Conservation (phyloP, 2,329 filamentous ascomycete genomes). For the Coniochaeta sp. region DNA sequence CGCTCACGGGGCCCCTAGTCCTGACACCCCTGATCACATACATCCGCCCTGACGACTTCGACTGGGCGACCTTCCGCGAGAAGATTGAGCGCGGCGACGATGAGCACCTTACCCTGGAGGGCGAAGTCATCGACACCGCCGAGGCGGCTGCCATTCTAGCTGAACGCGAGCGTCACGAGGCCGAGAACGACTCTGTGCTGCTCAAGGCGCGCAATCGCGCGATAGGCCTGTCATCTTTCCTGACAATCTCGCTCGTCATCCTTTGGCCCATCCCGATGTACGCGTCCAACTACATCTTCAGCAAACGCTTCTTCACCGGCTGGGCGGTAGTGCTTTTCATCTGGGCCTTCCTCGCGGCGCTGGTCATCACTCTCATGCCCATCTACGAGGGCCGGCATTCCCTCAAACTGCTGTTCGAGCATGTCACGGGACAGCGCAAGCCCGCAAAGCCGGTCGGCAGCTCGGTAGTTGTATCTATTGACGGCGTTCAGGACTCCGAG, state of each 20-base stretch:
- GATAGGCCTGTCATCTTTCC: not conserved
- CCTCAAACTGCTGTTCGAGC: too few species aligned
- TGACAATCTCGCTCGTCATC: slow-evolving; percentile 63
- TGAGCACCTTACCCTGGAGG: slow-evolving; percentile 59
- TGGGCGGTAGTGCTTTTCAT: slow-evolving; percentile 73
- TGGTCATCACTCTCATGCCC: slow-evolving; percentile 74
- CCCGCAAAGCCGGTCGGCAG: too few species aligned
- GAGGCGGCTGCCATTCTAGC: slow-evolving; percentile 15
- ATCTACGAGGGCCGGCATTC: slow-evolving; percentile 62
- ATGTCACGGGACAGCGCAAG: too few species aligned
- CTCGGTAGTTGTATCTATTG: too few species aligned
- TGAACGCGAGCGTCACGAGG: slow-evolving; percentile 9
- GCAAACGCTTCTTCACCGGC: slow-evolving; percentile 73
- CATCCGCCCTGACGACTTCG: slow-evolving; percentile 64
- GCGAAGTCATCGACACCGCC: slow-evolving; percentile 40
- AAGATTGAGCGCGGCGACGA: slow-evolving; percentile 63
- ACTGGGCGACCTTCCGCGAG: slow-evolving; percentile 82
- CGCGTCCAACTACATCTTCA: slow-evolving; percentile 73
- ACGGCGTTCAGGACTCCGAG: too few species aligned
- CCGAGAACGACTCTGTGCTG: slow-evolving; percentile 1
- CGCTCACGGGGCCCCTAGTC: slow-evolving; percentile 67
- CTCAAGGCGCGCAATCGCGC: too few species aligned
- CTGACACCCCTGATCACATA: slow-evolving; percentile 72
- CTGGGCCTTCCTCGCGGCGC: slow-evolving; percentile 68
- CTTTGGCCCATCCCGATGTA: slow-evolving; percentile 94